Evolutionary conservation across 148 eudicot genomes (phyloP).

Genomic region (Tetragonia tetragonoides): DNA sequence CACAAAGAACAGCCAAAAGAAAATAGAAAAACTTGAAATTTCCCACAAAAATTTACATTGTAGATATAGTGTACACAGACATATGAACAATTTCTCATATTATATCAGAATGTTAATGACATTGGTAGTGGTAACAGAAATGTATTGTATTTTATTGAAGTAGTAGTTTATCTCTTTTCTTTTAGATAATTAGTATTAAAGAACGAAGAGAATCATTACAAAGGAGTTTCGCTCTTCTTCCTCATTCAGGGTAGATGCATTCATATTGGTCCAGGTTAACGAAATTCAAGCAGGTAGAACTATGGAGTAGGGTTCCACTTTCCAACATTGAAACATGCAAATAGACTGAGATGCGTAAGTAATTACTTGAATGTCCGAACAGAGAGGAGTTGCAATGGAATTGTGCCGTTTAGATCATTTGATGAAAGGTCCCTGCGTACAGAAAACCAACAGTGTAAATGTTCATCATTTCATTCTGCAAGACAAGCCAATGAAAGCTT

Average conservation of each 20-base stretch:
- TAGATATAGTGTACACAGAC: background rate
- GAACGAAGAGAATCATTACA: no score
- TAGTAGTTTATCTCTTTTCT: no score
- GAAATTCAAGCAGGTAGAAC: background rate
- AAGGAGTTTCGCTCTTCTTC: background rate
- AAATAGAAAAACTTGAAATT: background rate
- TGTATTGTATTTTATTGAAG: no score
- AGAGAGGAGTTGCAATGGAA: conserved; percentile 58
- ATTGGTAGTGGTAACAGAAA: background rate
- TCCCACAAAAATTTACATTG: background rate
- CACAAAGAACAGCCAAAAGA: background rate
- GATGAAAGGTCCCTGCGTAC: conserved; percentile 79
- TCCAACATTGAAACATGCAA: background rate
- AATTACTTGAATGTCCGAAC: conserved; percentile 70
- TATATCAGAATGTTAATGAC: background rate
- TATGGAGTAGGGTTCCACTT: background rate
- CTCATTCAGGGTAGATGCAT: background rate
- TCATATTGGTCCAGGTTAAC: background rate
- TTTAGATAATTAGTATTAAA: no score
- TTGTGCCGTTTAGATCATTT: conserved; percentile 58
- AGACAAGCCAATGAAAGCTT: background rate
- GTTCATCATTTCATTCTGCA: background rate
- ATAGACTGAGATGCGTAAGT: conserved; percentile 9
- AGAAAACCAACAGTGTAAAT: conserved; percentile 13
- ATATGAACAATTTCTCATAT: background rate